These are phyloP conservation scores for Geotrichum histeridarum DNA, from an alignment of 1,139 yeast species.

Conservation along the genomic window DNA sequence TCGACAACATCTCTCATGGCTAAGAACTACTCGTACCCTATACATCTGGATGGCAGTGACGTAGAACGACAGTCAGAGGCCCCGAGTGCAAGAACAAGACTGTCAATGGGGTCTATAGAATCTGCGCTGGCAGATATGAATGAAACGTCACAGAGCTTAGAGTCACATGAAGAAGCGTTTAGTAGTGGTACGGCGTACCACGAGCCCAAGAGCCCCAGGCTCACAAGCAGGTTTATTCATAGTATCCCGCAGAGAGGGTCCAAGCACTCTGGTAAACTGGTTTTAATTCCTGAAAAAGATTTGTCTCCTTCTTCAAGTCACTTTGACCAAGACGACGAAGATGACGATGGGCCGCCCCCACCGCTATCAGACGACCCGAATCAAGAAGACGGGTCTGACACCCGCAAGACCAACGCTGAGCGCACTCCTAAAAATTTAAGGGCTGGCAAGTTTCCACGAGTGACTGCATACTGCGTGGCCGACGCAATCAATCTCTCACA, in stretches of 20 bases:
- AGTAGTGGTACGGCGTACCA: no score
- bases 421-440: slow-evolving; percentile 61
- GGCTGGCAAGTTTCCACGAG: slow-evolving; percentile 68
- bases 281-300: slow-evolving; percentile 69
- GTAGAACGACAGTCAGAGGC: no score
- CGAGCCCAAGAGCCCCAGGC: no score
- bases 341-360: slow-evolving; percentile 26
- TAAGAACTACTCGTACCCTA: no score
- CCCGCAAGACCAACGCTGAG: slow-evolving; percentile 52
- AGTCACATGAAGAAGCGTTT: no score
- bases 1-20: no score
- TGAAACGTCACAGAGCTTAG: no score
- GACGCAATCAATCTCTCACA: slow-evolving; percentile 68
- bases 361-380: slow-evolving; percentile 11
- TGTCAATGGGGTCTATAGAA: no score
- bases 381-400: slow-evolving; percentile 9
- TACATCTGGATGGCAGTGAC: no score
- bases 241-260: slow-evolving; percentile 77
- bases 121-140: no score
- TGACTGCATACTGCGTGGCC: slow-evolving; percentile 85
- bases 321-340: slow-evolving; percentile 27
- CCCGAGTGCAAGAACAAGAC: no score
- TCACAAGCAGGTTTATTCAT: slow-evolving; percentile 43
- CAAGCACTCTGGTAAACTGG: slow-evolving; percentile 78
- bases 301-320: slow-evolving; percentile 31